These are phyloP conservation scores for Phytopythium helicoides DNA, from an alignment of 352 stramenopile genomes.

Conservation along the genomic window DNA sequence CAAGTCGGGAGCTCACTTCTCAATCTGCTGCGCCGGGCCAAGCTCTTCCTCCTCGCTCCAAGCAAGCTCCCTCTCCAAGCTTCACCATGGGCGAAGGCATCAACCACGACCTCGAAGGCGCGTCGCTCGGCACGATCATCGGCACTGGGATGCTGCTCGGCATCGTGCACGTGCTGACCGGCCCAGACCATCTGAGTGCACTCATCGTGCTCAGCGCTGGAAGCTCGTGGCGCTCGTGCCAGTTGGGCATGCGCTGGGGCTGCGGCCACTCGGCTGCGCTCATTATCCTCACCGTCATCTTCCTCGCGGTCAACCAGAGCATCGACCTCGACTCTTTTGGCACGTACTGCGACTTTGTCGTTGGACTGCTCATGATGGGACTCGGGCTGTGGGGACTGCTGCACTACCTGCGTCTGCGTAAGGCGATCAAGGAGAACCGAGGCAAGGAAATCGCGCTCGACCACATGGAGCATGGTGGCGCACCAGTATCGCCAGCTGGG, in stretches of 20 bases:
- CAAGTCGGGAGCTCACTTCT: neutral
- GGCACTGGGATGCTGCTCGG: constrained; percentile 48
- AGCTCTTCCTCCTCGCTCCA: neutral
- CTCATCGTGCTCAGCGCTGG: constrained; percentile 78
- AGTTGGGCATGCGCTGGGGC: constrained; percentile 85
- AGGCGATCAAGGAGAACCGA: constrained; percentile 3
- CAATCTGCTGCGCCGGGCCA: neutral
- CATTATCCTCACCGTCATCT: constrained; percentile 61
- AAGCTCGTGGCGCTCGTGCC: constrained; percentile 66
- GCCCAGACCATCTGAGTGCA: constrained; percentile 87
- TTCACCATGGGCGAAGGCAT: constrained; percentile 25
- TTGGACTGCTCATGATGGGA: constrained; percentile 58
- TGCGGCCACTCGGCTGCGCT: constrained; percentile 78
- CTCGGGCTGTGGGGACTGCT: constrained; percentile 39
- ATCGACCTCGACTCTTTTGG: constrained; percentile 38
- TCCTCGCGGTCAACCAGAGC: constrained; percentile 43
- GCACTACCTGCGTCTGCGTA: constrained; percentile 40
- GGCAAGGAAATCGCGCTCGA: constrained; percentile 1
- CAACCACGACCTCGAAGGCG: constrained; percentile 28
- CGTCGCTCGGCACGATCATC: constrained; percentile 38
- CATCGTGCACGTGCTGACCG: constrained; percentile 58
- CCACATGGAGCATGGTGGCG: neutral
- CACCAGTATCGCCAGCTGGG: neutral
- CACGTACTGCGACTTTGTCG: constrained; percentile 52
- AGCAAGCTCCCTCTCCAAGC: neutral